Percentiles rank a stretch among this genome's conserved stretches.
Conservation (phyloP, 2,329 filamentous ascomycete genomes). For the Exophiala sp. region DNA sequence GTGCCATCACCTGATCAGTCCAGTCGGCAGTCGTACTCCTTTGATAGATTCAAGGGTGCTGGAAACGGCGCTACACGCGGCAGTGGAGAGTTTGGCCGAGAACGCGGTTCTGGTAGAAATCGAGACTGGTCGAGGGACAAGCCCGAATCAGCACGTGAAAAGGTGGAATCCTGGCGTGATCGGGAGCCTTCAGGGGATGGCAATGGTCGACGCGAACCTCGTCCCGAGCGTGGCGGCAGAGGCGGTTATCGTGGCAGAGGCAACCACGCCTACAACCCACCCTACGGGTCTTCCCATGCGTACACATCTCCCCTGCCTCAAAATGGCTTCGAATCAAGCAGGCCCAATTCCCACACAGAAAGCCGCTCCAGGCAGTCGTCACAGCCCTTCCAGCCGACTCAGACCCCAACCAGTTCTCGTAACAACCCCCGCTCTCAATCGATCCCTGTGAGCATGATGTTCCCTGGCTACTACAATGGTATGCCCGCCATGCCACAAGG, state of each 20-base stretch:
- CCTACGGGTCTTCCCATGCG: slow-evolving; percentile 34
- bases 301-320: slow-evolving; percentile 40
- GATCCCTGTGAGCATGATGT: slow-evolving; percentile 44
- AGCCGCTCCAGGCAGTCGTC: slow-evolving; percentile 36
- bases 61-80: slow-evolving; percentile 5
- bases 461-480: slow-evolving; percentile 29
- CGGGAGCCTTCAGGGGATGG: slow-evolving; percentile 38
- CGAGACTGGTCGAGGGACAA: slow-evolving; percentile 31
- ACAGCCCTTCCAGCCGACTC: slow-evolving; percentile 31
- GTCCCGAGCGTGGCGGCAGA: slow-evolving; percentile 38
- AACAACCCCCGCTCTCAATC: slow-evolving; percentile 59
- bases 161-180: slow-evolving; percentile 32
- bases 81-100: slow-evolving; percentile 16
- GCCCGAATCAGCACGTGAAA: slow-evolving; percentile 30
- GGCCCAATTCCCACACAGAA: slow-evolving; percentile 41
- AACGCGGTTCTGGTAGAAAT: slow-evolving; percentile 20
- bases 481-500: slow-evolving; percentile 30
- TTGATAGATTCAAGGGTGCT: slow-evolving; percentile 18
- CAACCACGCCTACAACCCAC: slow-evolving; percentile 35
- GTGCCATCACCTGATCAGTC: slow-evolving; percentile 11
- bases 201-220: slow-evolving; percentile 35
- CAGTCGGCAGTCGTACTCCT: slow-evolving; percentile 4
- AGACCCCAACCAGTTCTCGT: slow-evolving; percentile 32
- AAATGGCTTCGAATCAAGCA: slow-evolving; percentile 39
- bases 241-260: slow-evolving; percentile 43